These are phyloP conservation scores for Flaveria floridana DNA, from an alignment of 140 eudicot genomes.

Conservation along the genomic window DNA sequence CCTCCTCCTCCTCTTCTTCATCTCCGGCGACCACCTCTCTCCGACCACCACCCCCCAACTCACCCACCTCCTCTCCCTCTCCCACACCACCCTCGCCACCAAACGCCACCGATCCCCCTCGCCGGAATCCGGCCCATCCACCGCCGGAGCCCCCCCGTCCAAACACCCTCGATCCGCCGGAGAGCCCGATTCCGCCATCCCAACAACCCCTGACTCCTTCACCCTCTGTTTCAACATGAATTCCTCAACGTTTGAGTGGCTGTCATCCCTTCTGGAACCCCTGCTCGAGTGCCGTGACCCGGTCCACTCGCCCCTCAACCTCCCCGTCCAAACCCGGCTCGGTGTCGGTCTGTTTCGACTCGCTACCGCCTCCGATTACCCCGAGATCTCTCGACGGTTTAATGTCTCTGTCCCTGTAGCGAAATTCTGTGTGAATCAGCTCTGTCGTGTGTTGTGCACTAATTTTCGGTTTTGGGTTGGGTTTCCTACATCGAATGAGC, in stretches of 20 bases:
- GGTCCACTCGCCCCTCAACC: conserved; percentile 50
- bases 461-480: conserved; percentile 88
- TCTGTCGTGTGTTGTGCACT: conserved; percentile 80
- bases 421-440: conserved; percentile 63
- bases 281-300: conserved; percentile 93
- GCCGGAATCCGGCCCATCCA: conserved; percentile 16
- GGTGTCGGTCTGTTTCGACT: conserved; percentile 67
- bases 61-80: conserved; percentile 46
- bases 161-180: no score
- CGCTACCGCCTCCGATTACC: conserved; percentile 63
- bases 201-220: conserved; percentile 56
- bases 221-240: conserved; percentile 52
- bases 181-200: conserved; percentile 38
- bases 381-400: conserved; percentile 50
- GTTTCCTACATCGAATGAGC: conserved; percentile 55
- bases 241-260: conserved; percentile 78
- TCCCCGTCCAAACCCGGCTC: conserved; percentile 63
- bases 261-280: conserved; percentile 67
- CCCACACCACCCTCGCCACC: conserved; percentile 52
- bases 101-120: conserved; percentile 51
- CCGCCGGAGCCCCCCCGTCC: no score
- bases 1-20: conserved; percentile 40
- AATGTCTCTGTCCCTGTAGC: conserved; percentile 58
- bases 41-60: conserved; percentile 30
- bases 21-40: conserved; percentile 26